These are phyloP conservation scores for Trichoderma polysporum DNA, from an alignment of 2,329 filamentous ascomycete species.

Conservation along the genomic window DNA sequence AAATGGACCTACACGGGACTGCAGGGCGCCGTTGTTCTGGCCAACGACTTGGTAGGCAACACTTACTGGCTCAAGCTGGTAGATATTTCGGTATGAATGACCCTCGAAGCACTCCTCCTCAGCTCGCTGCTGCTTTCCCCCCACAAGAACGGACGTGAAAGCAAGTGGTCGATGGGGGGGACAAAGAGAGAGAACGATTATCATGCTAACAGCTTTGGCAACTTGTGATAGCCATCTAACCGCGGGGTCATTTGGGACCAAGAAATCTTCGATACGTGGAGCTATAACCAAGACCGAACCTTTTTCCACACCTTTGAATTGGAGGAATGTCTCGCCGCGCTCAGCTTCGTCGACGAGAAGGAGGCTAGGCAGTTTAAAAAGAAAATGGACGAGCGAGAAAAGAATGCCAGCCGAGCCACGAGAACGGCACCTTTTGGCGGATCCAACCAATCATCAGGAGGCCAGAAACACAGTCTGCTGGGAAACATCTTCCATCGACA, in stretches of 20 bases:
- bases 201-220: conserved; percentile 7
- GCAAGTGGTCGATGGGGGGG: neutral
- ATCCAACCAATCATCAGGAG: conserved; percentile 32
- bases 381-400: conserved; percentile 95
- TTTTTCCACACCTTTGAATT: conserved; percentile 98
- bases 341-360: conserved; percentile 96
- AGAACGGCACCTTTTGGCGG: conserved; percentile 73
- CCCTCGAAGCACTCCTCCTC: conserved; percentile 19
- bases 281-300: conserved; percentile 93
- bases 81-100: conserved; percentile 73
- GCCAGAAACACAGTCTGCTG: conserved; percentile 49
- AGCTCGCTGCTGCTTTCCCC: neutral
- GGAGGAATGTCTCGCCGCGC: conserved; percentile 82
- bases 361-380: conserved; percentile 96
- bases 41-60: conserved; percentile 90
- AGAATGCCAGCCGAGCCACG: conserved; percentile 89
- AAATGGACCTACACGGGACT: conserved; percentile 94
- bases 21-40: conserved; percentile 86
- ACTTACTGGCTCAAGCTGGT: conserved; percentile 98
- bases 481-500: conserved; percentile 64
- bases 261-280: conserved; percentile 93
- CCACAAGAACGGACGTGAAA: neutral
- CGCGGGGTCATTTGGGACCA: conserved; percentile 95
- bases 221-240: conserved; percentile 59
- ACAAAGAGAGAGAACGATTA: neutral